A percentile compares a stretch with the other conserved stretches of the same genome.
phyloP scores from a whole-genome alignment of 352 stramenopile species.

The Globisporangium rhizosaccharum region DNA sequence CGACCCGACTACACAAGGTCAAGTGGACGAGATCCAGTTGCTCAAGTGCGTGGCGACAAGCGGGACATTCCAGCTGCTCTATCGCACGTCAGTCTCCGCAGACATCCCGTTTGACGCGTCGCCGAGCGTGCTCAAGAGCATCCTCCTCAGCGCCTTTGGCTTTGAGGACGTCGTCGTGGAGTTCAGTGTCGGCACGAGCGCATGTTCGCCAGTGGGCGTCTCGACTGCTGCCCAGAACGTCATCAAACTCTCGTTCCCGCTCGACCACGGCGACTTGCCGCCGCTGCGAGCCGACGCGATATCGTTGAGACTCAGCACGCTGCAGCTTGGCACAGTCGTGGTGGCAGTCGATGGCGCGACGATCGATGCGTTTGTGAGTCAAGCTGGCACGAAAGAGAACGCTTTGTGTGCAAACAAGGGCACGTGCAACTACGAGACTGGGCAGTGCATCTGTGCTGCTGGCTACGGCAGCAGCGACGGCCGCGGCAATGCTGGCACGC shows the following conservation, averaged over 20 bases:
- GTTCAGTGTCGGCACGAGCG: constrained; percentile 31
- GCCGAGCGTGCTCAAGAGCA: constrained; percentile 33
- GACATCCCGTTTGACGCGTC: constrained; percentile 56
- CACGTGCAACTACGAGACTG: constrained; percentile 63
- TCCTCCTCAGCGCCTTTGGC: constrained; percentile 37
- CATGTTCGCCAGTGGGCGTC: constrained; percentile 24
- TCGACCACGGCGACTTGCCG: constrained; percentile 48
- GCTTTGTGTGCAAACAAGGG: constrained; percentile 85
- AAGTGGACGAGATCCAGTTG: constrained; percentile 83
- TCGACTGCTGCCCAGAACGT: constrained; percentile 28
- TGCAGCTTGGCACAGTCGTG: constrained; percentile 14
- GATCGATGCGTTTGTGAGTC: constrained; percentile 32
- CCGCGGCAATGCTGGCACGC: constrained; percentile 41
- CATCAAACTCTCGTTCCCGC: constrained; percentile 47
- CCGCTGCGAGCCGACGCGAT: constrained; percentile 33
- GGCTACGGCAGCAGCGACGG: constrained; percentile 65
- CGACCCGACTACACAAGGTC: constrained; percentile 67
- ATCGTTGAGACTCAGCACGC: constrained; percentile 15
- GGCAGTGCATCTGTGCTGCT: constrained; percentile 38
- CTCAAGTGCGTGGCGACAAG: constrained; percentile 55
- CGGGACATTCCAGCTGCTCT: constrained; percentile 58
- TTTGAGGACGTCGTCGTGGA: constrained; percentile 49
- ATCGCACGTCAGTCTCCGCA: constrained; percentile 39
- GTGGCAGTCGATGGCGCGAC: constrained; percentile 34
- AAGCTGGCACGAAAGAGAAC: constrained; percentile 87